These are phyloP conservation scores for Dictyostelium capitatum DNA, from an alignment of 78 protist genomes.

Conservation along the genomic window DNA sequence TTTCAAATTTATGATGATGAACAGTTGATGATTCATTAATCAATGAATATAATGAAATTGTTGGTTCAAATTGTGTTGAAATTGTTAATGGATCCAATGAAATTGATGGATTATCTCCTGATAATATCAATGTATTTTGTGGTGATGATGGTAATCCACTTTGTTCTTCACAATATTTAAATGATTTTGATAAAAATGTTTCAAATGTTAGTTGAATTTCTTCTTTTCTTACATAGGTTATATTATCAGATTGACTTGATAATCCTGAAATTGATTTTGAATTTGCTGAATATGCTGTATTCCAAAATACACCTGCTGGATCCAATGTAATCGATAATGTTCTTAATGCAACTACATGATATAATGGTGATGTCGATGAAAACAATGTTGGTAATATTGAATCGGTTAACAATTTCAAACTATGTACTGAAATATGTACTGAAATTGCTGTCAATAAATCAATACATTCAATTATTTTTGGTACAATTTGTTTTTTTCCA, in stretches of 20 bases:
- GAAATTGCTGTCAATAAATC: slow-evolving; percentile 59
- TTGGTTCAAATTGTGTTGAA: slow-evolving; percentile 72
- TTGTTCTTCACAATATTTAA: slow-evolving; percentile 67
- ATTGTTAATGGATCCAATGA: slow-evolving; percentile 55
- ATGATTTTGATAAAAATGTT: slow-evolving; percentile 58
- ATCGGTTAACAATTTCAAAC: slow-evolving; percentile 66
- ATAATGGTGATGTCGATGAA: background rate
- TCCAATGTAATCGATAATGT: slow-evolving; percentile 60
- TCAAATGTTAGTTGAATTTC: slow-evolving; percentile 65
- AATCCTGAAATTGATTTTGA: slow-evolving; percentile 10
- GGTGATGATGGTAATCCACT: slow-evolving; percentile 10
- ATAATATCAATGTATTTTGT: background rate
- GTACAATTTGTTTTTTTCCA: slow-evolving; percentile 65
- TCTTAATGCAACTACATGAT: slow-evolving; percentile 59
- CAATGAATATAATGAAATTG: slow-evolving; percentile 51
- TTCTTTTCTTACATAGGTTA: slow-evolving; percentile 50
- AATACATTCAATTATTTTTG: slow-evolving; percentile 47
- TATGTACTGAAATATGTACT: slow-evolving; percentile 53
- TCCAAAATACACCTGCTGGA: slow-evolving; percentile 73
- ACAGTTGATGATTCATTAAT: slow-evolving; percentile 32
- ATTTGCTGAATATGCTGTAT: slow-evolving; percentile 33
- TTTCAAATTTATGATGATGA: slow-evolving; percentile 53
- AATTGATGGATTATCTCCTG: slow-evolving; percentile 24
- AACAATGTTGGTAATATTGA: slow-evolving; percentile 44
- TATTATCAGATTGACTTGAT: background rate